These are phyloP conservation scores for Neoscytalidium dimidiatum DNA, from an alignment of 2,329 filamentous ascomycete genomes.

Conservation along the genomic window DNA sequence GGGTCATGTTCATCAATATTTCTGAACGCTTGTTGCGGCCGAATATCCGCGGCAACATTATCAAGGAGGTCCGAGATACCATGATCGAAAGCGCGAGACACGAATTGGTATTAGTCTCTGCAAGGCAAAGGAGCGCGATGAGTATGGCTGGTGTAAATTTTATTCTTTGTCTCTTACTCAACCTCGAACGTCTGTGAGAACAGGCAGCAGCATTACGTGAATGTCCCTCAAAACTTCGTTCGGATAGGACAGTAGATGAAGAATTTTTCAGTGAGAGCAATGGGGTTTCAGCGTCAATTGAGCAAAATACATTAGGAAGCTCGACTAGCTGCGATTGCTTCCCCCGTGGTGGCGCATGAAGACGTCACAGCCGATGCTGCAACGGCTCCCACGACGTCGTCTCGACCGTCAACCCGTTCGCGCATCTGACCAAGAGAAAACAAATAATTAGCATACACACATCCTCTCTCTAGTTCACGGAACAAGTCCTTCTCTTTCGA, in stretches of 20 bases:
- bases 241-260: no score
- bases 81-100: not conserved
- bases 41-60: not conserved
- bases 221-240: no score
- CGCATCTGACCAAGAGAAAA: conserved; percentile 42
- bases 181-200: conserved; percentile 11
- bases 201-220: no score
- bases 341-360: no score
- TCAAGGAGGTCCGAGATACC: not conserved
- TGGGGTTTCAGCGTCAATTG: no score
- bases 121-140: not conserved
- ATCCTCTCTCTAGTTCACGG: no score
- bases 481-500: conserved; percentile 23
- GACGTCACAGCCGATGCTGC: conserved; percentile 30
- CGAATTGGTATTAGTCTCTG: not conserved
- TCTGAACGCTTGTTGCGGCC: not conserved
- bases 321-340: no score
- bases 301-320: no score
- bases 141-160: not conserved
- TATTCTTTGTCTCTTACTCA: not conserved
- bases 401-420: conserved; percentile 59
- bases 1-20: not conserved
- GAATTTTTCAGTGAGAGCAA: no score
- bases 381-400: conserved; percentile 62
- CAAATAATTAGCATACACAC: not conserved